Conservation (phyloP, 2,329 filamentous ascomycete genomes). For the Alternaria triticimaculans region DNA sequence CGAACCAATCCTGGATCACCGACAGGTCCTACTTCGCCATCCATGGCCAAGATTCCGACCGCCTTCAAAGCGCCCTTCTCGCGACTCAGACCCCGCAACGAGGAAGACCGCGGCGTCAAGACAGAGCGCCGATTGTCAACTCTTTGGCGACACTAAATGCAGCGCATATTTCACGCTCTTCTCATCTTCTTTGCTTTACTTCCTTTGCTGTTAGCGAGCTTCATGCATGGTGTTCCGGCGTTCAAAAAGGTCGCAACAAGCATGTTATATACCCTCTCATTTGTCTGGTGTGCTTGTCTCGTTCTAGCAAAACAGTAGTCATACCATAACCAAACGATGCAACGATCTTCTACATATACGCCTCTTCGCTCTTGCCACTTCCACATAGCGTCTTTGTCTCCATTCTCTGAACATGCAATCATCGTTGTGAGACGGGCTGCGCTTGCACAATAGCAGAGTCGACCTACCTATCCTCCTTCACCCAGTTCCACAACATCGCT, state of each 20-base stretch:
- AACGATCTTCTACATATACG: not conserved
- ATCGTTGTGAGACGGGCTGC: not conserved
- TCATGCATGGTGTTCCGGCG: not conserved
- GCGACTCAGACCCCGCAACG: constrained; percentile 6
- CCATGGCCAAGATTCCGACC: constrained; percentile 10
- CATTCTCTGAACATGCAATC: not conserved
- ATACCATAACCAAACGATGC: not conserved
- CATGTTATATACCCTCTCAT: constrained; percentile 28
- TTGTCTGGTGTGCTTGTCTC: not conserved
- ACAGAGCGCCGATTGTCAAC: constrained; percentile 19
- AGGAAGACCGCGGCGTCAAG: constrained; percentile 14
- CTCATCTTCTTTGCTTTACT: not conserved
- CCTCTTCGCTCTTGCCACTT: not conserved
- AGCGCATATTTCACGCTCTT: not conserved
- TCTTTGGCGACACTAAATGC: constrained; percentile 16
- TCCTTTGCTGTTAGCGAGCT: not conserved
- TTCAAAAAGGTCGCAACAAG: constrained; percentile 3
- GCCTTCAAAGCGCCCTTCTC: constrained; percentile 13
- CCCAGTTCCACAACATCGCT: not conserved
- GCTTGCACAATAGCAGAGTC: not conserved
- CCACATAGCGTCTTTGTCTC: not conserved
- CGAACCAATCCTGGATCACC: not conserved
- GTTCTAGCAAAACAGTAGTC: not conserved
- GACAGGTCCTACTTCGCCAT: not conserved
- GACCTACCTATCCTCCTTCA: not conserved